Conservation (phyloP, 169 alveolate genomes). For the Plasmodium gonderi region DNA sequence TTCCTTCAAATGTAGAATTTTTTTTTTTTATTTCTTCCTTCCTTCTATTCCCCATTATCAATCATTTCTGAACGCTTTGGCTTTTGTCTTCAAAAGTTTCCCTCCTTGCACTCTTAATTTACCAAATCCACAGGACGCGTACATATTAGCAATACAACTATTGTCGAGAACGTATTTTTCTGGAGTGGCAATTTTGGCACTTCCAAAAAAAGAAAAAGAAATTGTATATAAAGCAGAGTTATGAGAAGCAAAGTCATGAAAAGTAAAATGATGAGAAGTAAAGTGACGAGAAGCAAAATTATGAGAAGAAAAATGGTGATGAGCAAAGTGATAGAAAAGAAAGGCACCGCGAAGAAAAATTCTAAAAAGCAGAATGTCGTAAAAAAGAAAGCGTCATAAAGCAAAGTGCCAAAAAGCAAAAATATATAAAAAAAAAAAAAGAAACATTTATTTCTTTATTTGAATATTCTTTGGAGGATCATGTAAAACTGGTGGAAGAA, state of each 20-base stretch:
- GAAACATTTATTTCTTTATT: not conserved
- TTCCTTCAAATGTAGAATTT: not conserved
- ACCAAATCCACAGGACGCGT: not conserved
- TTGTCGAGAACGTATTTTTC: not conserved
- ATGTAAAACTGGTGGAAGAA: not conserved
- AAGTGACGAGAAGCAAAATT: no score
- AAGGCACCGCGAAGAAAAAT: no score
- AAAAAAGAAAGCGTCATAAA: no score
- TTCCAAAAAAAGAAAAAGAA: not conserved
- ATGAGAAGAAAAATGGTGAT: not conserved
- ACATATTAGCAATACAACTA: not conserved
- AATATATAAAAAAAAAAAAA: not conserved
- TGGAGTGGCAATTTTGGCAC: not conserved
- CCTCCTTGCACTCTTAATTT: not conserved
- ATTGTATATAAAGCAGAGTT: no score
- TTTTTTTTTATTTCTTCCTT: not conserved
- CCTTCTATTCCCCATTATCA: not conserved
- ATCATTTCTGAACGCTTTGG: not conserved
- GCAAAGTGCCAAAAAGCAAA: no score
- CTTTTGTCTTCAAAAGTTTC: not conserved
- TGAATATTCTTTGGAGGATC: not conserved
- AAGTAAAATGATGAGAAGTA: no score
- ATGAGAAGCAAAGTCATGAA: not conserved
- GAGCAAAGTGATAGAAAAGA: no score
- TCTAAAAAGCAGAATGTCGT: no score